Base-by-base conservation (phyloP, 2,329 filamentous ascomycete species). In the Paracoccidioides brasiliensis region DNA sequence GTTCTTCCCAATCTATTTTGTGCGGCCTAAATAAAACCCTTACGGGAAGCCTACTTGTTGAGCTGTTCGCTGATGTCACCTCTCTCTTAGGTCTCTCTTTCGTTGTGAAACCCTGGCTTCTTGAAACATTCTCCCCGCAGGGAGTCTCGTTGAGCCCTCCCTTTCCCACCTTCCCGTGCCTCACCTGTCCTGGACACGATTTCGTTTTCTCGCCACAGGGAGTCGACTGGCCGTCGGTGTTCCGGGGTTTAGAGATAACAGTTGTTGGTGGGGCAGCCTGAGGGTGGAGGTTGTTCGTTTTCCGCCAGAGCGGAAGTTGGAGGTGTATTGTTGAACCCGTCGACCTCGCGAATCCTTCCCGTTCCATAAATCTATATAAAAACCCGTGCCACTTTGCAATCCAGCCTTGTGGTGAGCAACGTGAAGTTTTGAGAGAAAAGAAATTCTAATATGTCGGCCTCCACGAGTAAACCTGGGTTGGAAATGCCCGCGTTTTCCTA, bases 401-500 rank as follows among this genome's bases (percentile, higher is more conserved):
- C 10, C 7, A 28, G 28, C 14, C 15, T 53, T 28, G 40, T 53
- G n/a, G 50, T 40, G 28, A 14, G 40, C 15, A 35, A 50, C 40
- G 12, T 44, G 22, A 51, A 50, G 15, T 44, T 22, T 28, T 48
- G 53, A 22, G 22, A 22, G 22, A 22, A 22, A 22, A 22, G 2
- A 22, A 58, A 52, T 57, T 50, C 59, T 60, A 69, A 59, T 59
- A 78, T 78, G 76, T 70, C 70, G 60, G 66, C 72, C 49, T 64
- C 66, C 56, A 63, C 67, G 55, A 66, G 64, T 55, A 70, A 66
- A 62, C 60, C 67, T 22, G 57, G 61, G 41, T 30, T 53, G 63
- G 65, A 66, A 66, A 74, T 80, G 60, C 77, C 81, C 59, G 77
- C 81, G 38, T 95, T 96, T 70, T 96, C 91, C 58, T 97, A 97